phyloP scores from a whole-genome alignment of 2,329 filamentous ascomycete species.

The Fusarium oxysporum region DNA sequence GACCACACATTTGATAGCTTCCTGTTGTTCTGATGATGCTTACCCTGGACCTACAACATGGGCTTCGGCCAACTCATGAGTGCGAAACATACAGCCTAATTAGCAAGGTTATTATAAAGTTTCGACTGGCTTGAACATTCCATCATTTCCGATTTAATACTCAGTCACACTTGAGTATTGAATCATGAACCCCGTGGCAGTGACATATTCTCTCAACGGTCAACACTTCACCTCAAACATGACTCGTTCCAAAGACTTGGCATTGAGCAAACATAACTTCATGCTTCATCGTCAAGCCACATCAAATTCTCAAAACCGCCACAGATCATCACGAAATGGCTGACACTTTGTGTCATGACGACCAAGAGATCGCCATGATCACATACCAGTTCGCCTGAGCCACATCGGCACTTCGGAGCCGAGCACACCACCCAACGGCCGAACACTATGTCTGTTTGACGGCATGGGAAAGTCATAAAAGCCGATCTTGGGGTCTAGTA shows the following conservation, averaged over 20 bases:
- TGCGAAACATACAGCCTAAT: neutral
- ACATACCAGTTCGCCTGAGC: neutral
- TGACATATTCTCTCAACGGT: neutral
- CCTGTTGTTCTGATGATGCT: neutral
- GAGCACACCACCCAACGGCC: constrained; percentile 26
- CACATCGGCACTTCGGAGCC: constrained; percentile 26
- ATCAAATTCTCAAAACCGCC: neutral
- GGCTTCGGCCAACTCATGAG: neutral
- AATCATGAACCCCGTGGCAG: neutral
- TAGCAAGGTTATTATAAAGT: neutral
- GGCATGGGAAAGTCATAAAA: constrained; percentile 17
- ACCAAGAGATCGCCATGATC: constrained; percentile 4
- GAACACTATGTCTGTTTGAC: constrained; percentile 4
- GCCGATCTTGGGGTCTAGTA: neutral
- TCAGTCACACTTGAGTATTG: neutral
- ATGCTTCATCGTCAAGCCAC: neutral
- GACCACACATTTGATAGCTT: neutral
- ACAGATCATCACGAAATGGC: neutral
- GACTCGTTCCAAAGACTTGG: neutral
- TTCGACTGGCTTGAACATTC: neutral
- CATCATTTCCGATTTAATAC: neutral
- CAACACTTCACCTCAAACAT: neutral
- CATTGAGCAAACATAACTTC: neutral
- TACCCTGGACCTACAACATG: neutral
- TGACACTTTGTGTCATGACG: constrained; percentile 1